Percentiles rank a stretch among this genome's conserved stretches.
These are phyloP conservation scores for Aspergillus floridensis DNA, from an alignment of 2,329 filamentous ascomycete genomes.

Conservation along the genomic window DNA sequence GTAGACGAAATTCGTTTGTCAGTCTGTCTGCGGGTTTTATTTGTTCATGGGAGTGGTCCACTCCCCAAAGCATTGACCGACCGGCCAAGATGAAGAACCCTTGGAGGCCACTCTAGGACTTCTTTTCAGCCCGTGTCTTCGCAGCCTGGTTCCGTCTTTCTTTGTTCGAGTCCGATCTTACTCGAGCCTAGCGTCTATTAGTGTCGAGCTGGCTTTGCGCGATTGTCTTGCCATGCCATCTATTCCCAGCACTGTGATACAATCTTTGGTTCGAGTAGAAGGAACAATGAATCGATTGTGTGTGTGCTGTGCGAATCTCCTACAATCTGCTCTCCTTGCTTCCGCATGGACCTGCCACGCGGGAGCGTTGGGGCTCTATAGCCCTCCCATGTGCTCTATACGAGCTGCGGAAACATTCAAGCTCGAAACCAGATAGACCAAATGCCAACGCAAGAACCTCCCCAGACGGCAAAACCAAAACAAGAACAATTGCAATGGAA, in stretches of 20 bases:
- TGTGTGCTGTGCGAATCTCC: neutral
- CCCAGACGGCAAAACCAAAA: neutral
- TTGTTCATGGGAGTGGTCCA: too few relatives aligned
- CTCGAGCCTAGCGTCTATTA: neutral
- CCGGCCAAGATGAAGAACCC: too few relatives aligned
- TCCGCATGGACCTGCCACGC: constrained; percentile 2
- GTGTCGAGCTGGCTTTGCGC: neutral
- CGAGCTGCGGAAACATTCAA: neutral
- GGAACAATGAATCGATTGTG: neutral
- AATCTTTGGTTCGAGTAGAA: neutral
- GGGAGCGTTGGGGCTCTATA: neutral
- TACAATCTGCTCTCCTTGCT: neutral
- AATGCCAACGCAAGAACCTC: neutral
- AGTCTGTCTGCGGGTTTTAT: too few relatives aligned
- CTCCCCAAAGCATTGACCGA: too few relatives aligned
- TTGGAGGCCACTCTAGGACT: too few relatives aligned
- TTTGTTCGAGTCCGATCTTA: neutral
- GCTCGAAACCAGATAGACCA: neutral
- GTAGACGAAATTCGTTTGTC: too few relatives aligned
- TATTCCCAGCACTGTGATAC: neutral
- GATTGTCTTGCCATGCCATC: neutral
- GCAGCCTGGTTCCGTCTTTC: neutral
- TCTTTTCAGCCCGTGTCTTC: too few relatives aligned
- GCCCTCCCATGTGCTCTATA: neutral
- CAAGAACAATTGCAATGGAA: neutral